Base-by-base conservation (phyloP, 768 basidiomycete species). In the Hygrophoropsis aurantiaca region DNA sequence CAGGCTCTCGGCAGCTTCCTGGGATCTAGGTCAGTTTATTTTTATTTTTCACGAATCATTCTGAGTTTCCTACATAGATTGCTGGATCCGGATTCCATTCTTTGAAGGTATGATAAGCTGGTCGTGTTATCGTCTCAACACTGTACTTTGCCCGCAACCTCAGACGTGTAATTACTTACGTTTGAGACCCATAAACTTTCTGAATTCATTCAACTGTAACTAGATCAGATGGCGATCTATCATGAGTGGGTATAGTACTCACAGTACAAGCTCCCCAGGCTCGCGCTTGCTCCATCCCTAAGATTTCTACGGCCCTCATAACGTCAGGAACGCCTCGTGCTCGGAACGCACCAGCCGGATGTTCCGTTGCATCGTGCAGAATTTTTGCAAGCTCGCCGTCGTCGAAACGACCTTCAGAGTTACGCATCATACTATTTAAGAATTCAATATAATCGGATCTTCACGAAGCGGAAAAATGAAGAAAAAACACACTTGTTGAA, bases 211-310 rank as follows among this genome's bases (percentile, higher is more conserved):
- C 61, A 86, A 64, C 79, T 80, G 53, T 0, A 39, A 8, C 19
- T 40, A 23, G 48, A 38, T 37, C 25, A 36, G 34, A 15, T 1
- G 19, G 46, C 27, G 2, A 41, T 40, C 41, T 3, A n/a, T 9
- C 6, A 42, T 43, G 24, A 42, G n/a, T 9, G 33, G 15, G 7
- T 24, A 27, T 4, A 21, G 44, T 44, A 61, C 81, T 53, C 55
- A 81, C 87, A 13, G 84, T 85, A 60, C 87, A 90, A n/a, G 73
- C 71, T 16, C 82, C 84, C 86, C 87, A 90, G 16, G 58, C 68
- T 50, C 88, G 71, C 24, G 78, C 75, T 59, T 85, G 82, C 52
- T 81, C 69, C 13, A 90, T 89, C 2, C 78, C 78, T 60, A 90
- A 66, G 5, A 88, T 69, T 58, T 91, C 88, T 13, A 90, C 73